A percentile compares a stretch with the other conserved stretches of the same genome.
phyloP scores from a whole-genome alignment of 2,329 filamentous ascomycete genomes.

The Cryphonectria radicalis region DNA sequence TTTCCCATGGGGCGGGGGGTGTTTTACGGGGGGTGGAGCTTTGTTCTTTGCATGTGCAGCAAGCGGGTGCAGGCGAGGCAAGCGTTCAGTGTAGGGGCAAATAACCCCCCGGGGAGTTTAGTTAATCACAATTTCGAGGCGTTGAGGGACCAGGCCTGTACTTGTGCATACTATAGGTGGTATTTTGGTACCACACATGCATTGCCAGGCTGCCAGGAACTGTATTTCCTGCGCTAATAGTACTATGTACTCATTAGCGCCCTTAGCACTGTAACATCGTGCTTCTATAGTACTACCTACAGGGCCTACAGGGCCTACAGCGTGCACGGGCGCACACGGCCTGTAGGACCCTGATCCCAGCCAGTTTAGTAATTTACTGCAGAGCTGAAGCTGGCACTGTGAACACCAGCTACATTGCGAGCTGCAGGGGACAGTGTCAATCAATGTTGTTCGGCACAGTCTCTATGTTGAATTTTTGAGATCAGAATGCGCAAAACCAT shows the following conservation, averaged over 20 bases:
- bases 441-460: not conserved
- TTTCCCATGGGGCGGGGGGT: not conserved
- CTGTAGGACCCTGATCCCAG: not conserved
- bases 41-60: not conserved
- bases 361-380: not conserved
- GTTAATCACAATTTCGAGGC: not conserved
- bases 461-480: slow-evolving; percentile 15
- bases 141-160: not conserved
- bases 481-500: slow-evolving; percentile 3
- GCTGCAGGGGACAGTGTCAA: slow-evolving; percentile 3
- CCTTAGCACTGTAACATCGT: not conserved
- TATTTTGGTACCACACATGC: not conserved
- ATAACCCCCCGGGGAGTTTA: not conserved
- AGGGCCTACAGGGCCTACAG: not conserved
- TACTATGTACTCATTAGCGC: not conserved
- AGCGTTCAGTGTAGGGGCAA: not conserved
- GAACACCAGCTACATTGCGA: no score
- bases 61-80: not conserved
- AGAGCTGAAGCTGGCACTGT: not conserved
- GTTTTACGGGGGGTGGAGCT: not conserved
- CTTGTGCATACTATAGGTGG: not conserved
- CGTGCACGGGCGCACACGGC: not conserved
- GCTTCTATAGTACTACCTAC: not conserved
- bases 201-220: not conserved
- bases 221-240: not conserved